Base-by-base conservation (phyloP, 148 eudicot genomes). In the Talinum fruticosum region DNA sequence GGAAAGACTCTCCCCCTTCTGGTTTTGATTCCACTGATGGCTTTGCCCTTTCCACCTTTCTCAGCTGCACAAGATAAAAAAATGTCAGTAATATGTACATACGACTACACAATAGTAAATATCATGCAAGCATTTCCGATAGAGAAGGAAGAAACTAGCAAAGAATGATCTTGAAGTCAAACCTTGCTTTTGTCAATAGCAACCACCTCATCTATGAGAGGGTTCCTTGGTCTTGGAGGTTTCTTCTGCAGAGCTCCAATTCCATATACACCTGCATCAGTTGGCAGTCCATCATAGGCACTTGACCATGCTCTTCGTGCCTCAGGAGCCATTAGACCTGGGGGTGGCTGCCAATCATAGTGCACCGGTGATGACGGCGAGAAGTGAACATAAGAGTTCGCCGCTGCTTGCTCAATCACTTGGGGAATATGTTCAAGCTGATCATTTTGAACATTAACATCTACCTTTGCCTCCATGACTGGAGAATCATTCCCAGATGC, bases 111-210 rank as follows among this genome's bases (percentile, higher is more conserved):
- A 66, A 66, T 33, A 10, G 23, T 45, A 19, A 5, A 41, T 73
- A n/a, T 24, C 41, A 37, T 32, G 19, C 5, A 28, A 47, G 45
- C 28, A 57, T 26, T 18, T 24, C 30, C 44, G 38, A 44, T 57
- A 35, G 34, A 76, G 26, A 80, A 70, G 33, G 19, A 35, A 47
- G 57, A 71, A 26, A 75, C 19, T 34, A 57, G 57, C 29, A 73
- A 35, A 32, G 61, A 28, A 49, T 62, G 45, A 72, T 37, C 51
- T 35, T 18, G 41, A 66, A 29, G 34, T 76, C 82, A 71, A 57
- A 96, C 99, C 93, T 90, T 93, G 94, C 92, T 95, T 88, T 95
- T 95, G 82, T 91, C 98, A 82, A 84, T 89, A 61, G 93, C 92
- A 76, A 84, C 88, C 57, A 92, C 94, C 68, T 89, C 98, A 81